A percentile compares a stretch with the other conserved stretches of the same genome.
Conservation (phyloP, 176 grass and related monocot species). For the Echinochloa phyllopogon region DNA sequence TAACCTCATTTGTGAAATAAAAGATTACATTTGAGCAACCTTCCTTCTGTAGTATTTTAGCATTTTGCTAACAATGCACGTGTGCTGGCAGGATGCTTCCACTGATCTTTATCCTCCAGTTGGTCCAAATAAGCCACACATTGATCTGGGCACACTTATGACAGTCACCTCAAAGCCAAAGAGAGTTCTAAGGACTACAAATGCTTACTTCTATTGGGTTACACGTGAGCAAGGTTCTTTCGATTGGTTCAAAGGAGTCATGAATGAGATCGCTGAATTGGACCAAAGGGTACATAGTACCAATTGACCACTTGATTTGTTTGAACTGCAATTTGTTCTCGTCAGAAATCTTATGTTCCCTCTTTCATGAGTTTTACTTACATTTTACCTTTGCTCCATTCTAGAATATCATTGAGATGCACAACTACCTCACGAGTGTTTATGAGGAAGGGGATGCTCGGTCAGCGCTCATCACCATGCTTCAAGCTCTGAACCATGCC, state of each 20-base stretch:
- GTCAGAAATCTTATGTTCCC: conserved; percentile 19
- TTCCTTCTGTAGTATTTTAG: conserved; percentile 19
- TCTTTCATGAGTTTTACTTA: conserved; percentile 33
- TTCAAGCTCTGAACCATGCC: conserved; percentile 93
- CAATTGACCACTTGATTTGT: not conserved
- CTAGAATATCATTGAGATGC: conserved; percentile 99
- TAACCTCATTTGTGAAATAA: conserved; percentile 30
- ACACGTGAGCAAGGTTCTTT: conserved; percentile 98
- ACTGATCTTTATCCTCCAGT: conserved; percentile 80
- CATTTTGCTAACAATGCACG: not conserved
- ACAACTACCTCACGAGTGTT: conserved; percentile 99
- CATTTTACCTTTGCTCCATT: conserved; percentile 21
- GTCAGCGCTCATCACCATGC: conserved; percentile 98
- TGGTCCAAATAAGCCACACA: conserved; percentile 66
- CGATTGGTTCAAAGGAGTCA: conserved; percentile 99
- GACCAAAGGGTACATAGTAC: conserved; percentile 82
- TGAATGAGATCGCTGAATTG: conserved; percentile 94
- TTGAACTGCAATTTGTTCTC: conserved; percentile 19
- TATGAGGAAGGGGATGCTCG: conserved; percentile 99
- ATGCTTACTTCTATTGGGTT: conserved; percentile 99
- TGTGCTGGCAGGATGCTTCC: conserved; percentile 63
- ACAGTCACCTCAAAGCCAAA: conserved; percentile 68
- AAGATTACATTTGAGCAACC: not conserved
- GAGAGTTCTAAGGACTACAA: conserved; percentile 81
- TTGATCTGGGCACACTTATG: conserved; percentile 86